Percentiles rank a stretch among this genome's conserved stretches.
Conservation (phyloP, 1,284 basidiomycete genomes). For the Chalciporus piperatoides region DNA sequence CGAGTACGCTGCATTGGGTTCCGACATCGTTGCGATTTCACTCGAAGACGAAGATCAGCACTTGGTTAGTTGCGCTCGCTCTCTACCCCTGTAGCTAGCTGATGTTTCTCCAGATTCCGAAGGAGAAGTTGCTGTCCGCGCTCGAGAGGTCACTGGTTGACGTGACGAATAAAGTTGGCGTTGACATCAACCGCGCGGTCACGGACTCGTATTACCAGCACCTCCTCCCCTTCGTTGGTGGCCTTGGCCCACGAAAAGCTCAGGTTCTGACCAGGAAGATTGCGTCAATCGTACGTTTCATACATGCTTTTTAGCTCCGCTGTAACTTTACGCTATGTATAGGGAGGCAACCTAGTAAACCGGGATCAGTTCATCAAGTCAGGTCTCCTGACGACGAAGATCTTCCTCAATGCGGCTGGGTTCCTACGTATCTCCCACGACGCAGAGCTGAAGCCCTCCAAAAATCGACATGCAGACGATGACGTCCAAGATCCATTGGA, state of each 20-base stretch:
- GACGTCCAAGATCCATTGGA: slow-evolving; percentile 88
- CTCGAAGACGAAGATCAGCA: slow-evolving; percentile 87
- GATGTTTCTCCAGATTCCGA: slow-evolving; percentile 57
- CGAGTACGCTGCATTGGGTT: slow-evolving; percentile 85
- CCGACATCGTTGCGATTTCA: slow-evolving; percentile 76
- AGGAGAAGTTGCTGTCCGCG: slow-evolving; percentile 77
- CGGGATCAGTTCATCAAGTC: slow-evolving; percentile 83
- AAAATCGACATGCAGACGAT: slow-evolving; percentile 69
- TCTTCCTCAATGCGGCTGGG: slow-evolving; percentile 87
- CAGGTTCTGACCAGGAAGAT: slow-evolving; percentile 84
- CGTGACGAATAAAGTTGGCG: slow-evolving; percentile 87
- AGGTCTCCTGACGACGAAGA: slow-evolving; percentile 75
- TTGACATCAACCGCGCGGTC: slow-evolving; percentile 93
- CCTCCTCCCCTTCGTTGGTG: slow-evolving; percentile 88
- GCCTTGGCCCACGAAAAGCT: slow-evolving; percentile 94
- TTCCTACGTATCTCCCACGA: slow-evolving; percentile 88
- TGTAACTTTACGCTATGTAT: slow-evolving; percentile 13
- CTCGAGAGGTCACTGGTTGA: slow-evolving; percentile 91
- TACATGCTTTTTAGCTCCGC: slow-evolving; percentile 3
- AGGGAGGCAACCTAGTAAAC: slow-evolving; percentile 84
- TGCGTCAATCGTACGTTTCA: slow-evolving; percentile 54
- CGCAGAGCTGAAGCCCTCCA: slow-evolving; percentile 52
- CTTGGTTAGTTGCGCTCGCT: slow-evolving; percentile 52
- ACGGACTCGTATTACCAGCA: slow-evolving; percentile 85
- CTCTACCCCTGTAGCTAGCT: slow-evolving; percentile 9